These are phyloP conservation scores for Lithospermum erythrorhizon DNA, from an alignment of 257 asterid genomes.

Conservation along the genomic window DNA sequence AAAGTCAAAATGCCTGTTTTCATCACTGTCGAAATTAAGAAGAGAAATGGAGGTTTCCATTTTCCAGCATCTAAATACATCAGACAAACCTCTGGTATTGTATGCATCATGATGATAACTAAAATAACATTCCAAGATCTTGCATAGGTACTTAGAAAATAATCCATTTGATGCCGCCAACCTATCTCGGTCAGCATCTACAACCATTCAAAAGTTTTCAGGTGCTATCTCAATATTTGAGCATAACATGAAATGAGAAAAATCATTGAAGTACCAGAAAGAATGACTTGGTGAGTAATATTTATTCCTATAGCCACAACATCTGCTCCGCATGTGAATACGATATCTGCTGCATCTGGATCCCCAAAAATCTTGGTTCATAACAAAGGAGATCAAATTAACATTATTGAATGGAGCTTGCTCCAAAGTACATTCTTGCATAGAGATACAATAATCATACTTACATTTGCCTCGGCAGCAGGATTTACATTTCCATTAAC, in stretches of 20 bases:
- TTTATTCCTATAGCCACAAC: constrained; percentile 82
- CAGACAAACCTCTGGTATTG: constrained; percentile 59
- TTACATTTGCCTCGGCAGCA: constrained; percentile 96
- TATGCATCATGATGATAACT: constrained; percentile 78
- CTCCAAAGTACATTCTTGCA: not conserved
- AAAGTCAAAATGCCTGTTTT: constrained; percentile 11
- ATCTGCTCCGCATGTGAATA: constrained; percentile 97
- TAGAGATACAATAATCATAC: constrained; percentile 15
- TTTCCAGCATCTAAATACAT: not conserved
- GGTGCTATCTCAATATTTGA: not conserved
- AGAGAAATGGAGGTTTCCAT: not conserved
- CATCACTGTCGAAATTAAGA: not conserved
- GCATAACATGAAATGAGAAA: not conserved
- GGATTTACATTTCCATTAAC: constrained; percentile 97
- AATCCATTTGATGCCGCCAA: constrained; percentile 56
- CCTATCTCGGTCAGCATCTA: constrained; percentile 70
- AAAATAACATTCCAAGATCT: constrained; percentile 73
- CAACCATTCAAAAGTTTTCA: constrained; percentile 1
- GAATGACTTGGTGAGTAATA: constrained; percentile 89
- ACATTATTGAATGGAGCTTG: not conserved
- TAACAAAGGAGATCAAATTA: constrained; percentile 3
- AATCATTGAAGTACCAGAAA: constrained; percentile 48
- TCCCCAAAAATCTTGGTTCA: constrained; percentile 77
- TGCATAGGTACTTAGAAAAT: constrained; percentile 67
- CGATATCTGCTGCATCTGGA: constrained; percentile 97